Conservation (phyloP, 2,329 filamentous ascomycete species). For the Fusarium armeniacum region DNA sequence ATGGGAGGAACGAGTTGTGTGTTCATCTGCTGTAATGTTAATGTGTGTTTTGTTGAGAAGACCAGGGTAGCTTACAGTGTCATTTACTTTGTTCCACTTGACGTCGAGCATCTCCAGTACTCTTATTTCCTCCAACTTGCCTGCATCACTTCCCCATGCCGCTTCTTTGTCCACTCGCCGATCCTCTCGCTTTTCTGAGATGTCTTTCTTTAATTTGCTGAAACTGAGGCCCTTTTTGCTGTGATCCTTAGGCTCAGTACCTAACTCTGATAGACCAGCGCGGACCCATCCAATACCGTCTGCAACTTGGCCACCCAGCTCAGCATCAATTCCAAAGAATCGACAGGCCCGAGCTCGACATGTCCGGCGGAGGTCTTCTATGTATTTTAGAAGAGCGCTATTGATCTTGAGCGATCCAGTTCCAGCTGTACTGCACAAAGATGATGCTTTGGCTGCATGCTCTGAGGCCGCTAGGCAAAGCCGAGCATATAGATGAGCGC, state of each 20-base stretch:
- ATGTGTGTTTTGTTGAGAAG: not conserved
- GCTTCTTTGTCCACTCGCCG: slow-evolving; percentile 79
- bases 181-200: slow-evolving; percentile 84
- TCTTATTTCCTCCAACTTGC: slow-evolving; percentile 84
- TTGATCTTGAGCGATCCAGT: slow-evolving; percentile 67
- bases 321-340: slow-evolving; percentile 91
- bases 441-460: slow-evolving; percentile 81
- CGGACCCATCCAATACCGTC: slow-evolving; percentile 89
- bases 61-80: slow-evolving; percentile 73
- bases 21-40: slow-evolving; percentile 71
- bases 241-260: slow-evolving; percentile 67
- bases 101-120: slow-evolving; percentile 88
- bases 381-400: slow-evolving; percentile 77
- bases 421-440: slow-evolving; percentile 61
- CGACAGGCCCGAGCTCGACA: slow-evolving; percentile 88
- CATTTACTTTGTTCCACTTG: slow-evolving; percentile 94
- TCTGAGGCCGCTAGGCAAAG: slow-evolving; percentile 90
- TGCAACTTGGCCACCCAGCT: slow-evolving; percentile 83
- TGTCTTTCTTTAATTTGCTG: slow-evolving; percentile 78
- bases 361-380: slow-evolving; percentile 80
- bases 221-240: slow-evolving; percentile 70
- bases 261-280: slow-evolving; percentile 81
- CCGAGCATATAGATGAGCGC: slow-evolving; percentile 88
- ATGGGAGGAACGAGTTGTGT: slow-evolving; percentile 81
- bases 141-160: slow-evolving; percentile 85